These are phyloP conservation scores for Bocquillonia castaneifolia DNA, from an alignment of 441 rosid genomes.

Conservation along the genomic window DNA sequence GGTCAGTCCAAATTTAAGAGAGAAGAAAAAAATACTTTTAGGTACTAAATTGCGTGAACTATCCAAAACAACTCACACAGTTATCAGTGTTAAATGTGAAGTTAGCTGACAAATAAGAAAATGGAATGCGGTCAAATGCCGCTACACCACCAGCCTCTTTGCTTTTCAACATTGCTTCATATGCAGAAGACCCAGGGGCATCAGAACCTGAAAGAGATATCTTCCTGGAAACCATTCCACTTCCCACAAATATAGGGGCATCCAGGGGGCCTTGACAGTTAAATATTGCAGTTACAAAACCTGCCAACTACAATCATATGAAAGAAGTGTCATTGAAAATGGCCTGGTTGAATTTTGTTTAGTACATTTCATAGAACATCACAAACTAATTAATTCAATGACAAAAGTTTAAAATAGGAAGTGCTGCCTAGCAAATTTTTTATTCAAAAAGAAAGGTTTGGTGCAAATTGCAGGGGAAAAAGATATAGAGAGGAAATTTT, in stretches of 20 bases:
- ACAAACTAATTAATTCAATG: constrained; percentile 1
- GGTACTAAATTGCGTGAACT: constrained; percentile 11
- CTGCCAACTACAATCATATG: constrained; percentile 73
- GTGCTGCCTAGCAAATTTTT: no score
- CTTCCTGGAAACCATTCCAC: constrained; percentile 96
- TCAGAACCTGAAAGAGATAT: constrained; percentile 61
- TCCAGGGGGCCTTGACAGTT: constrained; percentile 99
- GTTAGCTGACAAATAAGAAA: constrained; percentile 96
- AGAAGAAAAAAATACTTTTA: background rate
- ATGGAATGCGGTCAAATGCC: constrained; percentile 96
- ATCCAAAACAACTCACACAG: constrained; percentile 56
- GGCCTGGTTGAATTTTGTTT: background rate
- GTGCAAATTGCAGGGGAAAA: background rate
- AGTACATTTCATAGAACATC: background rate
- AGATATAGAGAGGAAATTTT: background rate
- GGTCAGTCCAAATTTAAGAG: background rate
- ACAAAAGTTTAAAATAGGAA: background rate
- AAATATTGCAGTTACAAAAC: constrained; percentile 94
- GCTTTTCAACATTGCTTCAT: constrained; percentile 84
- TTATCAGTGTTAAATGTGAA: constrained; percentile 97
- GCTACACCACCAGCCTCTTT: constrained; percentile 99
- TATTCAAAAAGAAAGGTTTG: background rate
- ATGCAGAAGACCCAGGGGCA: constrained; percentile 68
- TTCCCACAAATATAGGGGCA: constrained; percentile 96
- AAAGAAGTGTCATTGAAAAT: constrained; percentile 7